Evolutionary conservation across 2,329 filamentous ascomycete genomes (phyloP).

Genomic region (Sodiomyces alkalinus): DNA sequence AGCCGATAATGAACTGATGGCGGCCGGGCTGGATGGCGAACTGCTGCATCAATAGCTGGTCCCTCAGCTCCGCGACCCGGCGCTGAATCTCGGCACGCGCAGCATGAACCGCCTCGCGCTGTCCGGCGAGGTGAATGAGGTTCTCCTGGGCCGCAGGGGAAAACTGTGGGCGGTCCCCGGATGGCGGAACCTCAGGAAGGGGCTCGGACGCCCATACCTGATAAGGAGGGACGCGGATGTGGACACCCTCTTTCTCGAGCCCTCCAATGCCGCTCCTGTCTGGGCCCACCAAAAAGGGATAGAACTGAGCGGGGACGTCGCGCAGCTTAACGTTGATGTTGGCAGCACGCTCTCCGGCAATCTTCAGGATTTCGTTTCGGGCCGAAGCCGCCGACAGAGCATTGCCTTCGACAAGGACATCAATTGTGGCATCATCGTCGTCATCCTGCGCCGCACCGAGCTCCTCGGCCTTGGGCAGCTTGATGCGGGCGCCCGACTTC

Average conservation of each 20-base stretch:
- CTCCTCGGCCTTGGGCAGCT: constrained; percentile 71
- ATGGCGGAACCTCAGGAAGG: constrained; percentile 43
- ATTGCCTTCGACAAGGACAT: constrained; percentile 84
- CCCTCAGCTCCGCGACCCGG: constrained; percentile 58
- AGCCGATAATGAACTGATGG: constrained; percentile 90
- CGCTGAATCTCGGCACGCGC: constrained; percentile 70
- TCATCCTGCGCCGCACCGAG: constrained; percentile 36
- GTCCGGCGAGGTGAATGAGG: constrained; percentile 74
- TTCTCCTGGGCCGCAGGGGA: constrained; percentile 53
- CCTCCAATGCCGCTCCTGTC: constrained; percentile 52
- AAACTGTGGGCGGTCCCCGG: constrained; percentile 56
- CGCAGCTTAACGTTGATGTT: constrained; percentile 70
- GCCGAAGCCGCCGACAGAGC: constrained; percentile 75
- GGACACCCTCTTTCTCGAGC: constrained; percentile 62
- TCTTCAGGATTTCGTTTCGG: constrained; percentile 68
- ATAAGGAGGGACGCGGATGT: constrained; percentile 71
- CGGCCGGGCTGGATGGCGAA: constrained; percentile 70
- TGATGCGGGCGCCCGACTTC: constrained; percentile 77
- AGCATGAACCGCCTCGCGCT: constrained; percentile 67
- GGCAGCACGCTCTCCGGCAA: constrained; percentile 72
- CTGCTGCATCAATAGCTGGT: constrained; percentile 63
- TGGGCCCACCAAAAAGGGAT: constrained; percentile 81
- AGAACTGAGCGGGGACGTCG: constrained; percentile 80
- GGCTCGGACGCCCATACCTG: constrained; percentile 59
- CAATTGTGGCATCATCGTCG: constrained; percentile 71